A percentile compares a stretch with the other conserved stretches of the same genome.
These are phyloP conservation scores for Hypericum androsaemum DNA, from an alignment of 345 rosid genomes.

Conservation along the genomic window DNA sequence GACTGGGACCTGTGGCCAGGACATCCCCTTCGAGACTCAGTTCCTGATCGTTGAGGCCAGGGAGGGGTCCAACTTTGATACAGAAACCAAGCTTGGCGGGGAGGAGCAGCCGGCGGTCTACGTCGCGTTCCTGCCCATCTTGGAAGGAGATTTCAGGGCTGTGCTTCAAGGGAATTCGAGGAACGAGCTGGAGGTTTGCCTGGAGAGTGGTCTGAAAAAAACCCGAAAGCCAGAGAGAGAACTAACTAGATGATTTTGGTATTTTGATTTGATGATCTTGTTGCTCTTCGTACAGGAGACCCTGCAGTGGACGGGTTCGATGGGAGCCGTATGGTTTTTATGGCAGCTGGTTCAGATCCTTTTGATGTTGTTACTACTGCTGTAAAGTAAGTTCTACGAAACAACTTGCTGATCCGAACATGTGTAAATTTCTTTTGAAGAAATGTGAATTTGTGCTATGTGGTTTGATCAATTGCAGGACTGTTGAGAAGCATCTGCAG, in stretches of 20 bases:
- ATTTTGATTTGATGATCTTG: background rate
- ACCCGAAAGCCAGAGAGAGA: background rate
- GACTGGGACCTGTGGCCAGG: slow-evolving; percentile 46
- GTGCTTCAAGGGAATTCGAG: slow-evolving; percentile 55
- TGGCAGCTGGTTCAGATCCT: slow-evolving; percentile 55
- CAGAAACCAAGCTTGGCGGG: background rate
- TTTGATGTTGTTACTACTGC: slow-evolving; percentile 52
- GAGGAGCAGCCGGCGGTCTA: slow-evolving; percentile 23
- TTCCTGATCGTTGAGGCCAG: slow-evolving; percentile 42
- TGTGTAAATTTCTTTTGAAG: background rate
- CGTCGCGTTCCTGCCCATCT: slow-evolving; percentile 45
- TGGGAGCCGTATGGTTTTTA: slow-evolving; percentile 49
- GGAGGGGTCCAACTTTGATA: slow-evolving; percentile 34
- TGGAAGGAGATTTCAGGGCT: slow-evolving; percentile 61
- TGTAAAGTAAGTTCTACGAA: slow-evolving; percentile 30
- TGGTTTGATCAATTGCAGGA: slow-evolving; percentile 20
- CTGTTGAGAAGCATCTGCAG: slow-evolving; percentile 45
- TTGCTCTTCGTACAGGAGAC: slow-evolving; percentile 35
- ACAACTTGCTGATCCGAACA: background rate
- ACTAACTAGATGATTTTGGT: background rate
- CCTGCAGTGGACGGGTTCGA: slow-evolving; percentile 42
- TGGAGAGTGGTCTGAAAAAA: slow-evolving; percentile 45
- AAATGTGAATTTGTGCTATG: background rate
- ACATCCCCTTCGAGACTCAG: slow-evolving; percentile 60
- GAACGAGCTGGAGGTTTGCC: slow-evolving; percentile 51